Evolutionary conservation across 805 yeast species (phyloP).

Genomic region (Tetrapisispora pingtungensis): DNA sequence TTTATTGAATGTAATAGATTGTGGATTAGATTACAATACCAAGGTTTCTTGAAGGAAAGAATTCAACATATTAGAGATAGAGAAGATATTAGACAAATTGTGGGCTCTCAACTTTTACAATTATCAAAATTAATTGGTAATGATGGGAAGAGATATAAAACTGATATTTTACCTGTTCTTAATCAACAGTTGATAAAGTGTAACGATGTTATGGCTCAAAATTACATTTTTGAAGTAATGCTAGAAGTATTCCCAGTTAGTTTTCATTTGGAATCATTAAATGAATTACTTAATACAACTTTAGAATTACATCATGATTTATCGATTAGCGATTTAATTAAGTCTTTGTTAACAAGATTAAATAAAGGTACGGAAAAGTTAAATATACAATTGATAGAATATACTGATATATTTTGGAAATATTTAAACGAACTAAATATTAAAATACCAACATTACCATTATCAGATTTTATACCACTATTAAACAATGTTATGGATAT

Average conservation of each 20-base stretch:
- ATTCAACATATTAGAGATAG: constrained; percentile 66
- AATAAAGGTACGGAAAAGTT: constrained; percentile 2
- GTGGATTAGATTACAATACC: constrained; percentile 77
- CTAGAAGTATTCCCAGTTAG: constrained; percentile 91
- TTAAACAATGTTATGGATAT: constrained; percentile 22
- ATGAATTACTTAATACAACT: constrained; percentile 53
- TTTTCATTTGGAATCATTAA: constrained; percentile 69
- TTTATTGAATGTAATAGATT: constrained; percentile 90
- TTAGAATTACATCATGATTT: constrained; percentile 58
- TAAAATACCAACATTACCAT: constrained; percentile 51
- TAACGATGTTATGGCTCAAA: constrained; percentile 82
- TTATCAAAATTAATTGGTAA: constrained; percentile 73
- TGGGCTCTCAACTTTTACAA: constrained; percentile 83
- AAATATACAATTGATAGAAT: constrained; percentile 1
- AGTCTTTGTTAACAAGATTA: constrained; percentile 64
- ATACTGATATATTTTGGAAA: constrained; percentile 47
- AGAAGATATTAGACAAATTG: constrained; percentile 76
- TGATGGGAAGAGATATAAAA: constrained; percentile 37
- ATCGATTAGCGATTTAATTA: constrained; percentile 50
- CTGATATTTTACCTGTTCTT: constrained; percentile 59
- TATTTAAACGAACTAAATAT: constrained; percentile 49
- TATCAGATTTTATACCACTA: constrained; percentile 53
- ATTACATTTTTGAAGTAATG: constrained; percentile 76
- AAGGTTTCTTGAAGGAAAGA: constrained; percentile 81
- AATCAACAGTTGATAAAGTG: constrained; percentile 88